phyloP scores from a whole-genome alignment of 495 filamentous ascomycete species.

The Talaromyces trachyspermus region DNA sequence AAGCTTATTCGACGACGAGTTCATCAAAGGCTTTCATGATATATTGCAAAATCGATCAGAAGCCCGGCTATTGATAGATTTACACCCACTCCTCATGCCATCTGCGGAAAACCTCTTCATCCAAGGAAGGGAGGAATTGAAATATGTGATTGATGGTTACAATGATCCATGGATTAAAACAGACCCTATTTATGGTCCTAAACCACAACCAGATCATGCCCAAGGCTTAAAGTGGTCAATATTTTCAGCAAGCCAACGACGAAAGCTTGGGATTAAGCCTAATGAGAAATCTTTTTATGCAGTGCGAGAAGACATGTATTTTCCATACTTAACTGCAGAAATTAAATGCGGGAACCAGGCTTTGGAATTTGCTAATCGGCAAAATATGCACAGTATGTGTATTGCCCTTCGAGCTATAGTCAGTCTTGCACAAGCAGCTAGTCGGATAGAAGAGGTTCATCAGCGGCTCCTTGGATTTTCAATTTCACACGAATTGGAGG shows the following conservation, averaged over 20 bases:
- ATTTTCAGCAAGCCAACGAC: slow-evolving; percentile 33
- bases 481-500: slow-evolving; percentile 35
- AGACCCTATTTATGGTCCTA: slow-evolving; percentile 21
- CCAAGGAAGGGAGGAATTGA: slow-evolving; percentile 20
- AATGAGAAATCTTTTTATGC: slow-evolving; percentile 3
- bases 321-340: slow-evolving; percentile 32
- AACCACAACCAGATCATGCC: slow-evolving; percentile 37
- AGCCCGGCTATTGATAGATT: slow-evolving; percentile 30
- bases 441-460: slow-evolving; percentile 15
- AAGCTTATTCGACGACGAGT: slow-evolving; percentile 28
- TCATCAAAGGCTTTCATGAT: slow-evolving; percentile 22
- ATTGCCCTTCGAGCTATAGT: slow-evolving; percentile 21
- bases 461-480: slow-evolving; percentile 34
- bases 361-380: slow-evolving; percentile 26
- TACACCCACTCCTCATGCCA: slow-evolving; percentile 28
- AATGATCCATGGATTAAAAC: slow-evolving; percentile 37
- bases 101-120: slow-evolving; percentile 25
- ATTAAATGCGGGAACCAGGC: slow-evolving; percentile 28
- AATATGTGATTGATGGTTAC: slow-evolving; percentile 29
- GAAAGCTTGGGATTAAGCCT: slow-evolving; percentile 21
- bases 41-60: slow-evolving; percentile 28
- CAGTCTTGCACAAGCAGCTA: slow-evolving; percentile 13
- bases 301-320: slow-evolving; percentile 22
- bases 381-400: slow-evolving; percentile 30
- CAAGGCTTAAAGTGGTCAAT: slow-evolving; percentile 32